A percentile compares a stretch with the other conserved stretches of the same genome.
Conservation (phyloP, 2,329 filamentous ascomycete genomes). For the Phaeosphaeria sp. region DNA sequence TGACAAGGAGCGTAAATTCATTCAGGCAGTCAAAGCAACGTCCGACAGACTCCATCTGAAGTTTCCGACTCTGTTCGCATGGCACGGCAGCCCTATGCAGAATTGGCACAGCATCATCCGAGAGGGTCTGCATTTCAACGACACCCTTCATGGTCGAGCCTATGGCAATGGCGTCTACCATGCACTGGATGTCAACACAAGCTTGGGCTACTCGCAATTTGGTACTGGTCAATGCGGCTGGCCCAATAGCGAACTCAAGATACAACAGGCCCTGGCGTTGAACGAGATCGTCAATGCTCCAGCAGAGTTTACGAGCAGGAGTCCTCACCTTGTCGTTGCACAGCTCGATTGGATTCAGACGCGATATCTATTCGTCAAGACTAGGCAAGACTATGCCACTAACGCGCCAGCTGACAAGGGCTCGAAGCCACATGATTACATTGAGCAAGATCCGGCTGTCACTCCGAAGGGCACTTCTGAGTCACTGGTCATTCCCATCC, state of each 20-base stretch:
- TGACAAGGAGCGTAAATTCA: conserved; percentile 84
- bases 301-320: conserved; percentile 60
- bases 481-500: conserved; percentile 60
- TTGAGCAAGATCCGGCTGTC: conserved; percentile 52
- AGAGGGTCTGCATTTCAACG: conserved; percentile 76
- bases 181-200: conserved; percentile 65
- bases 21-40: conserved; percentile 64
- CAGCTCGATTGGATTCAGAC: conserved; percentile 89
- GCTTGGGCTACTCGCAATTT: conserved; percentile 57
- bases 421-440: conserved; percentile 29
- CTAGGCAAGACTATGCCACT: conserved; percentile 2
- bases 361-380: conserved; percentile 76
- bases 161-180: conserved; percentile 86
- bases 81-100: conserved; percentile 77
- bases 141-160: conserved; percentile 68
- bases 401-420: conserved; percentile 9
- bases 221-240: conserved; percentile 53
- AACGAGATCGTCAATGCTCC: conserved; percentile 87
- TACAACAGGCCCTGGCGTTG: conserved; percentile 70
- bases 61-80: conserved; percentile 80
- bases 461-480: conserved; percentile 51
- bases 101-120: conserved; percentile 95
- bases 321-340: conserved; percentile 74
- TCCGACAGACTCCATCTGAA: conserved; percentile 48
- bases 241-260: conserved; percentile 70